Conservation (phyloP, 176 grass and related monocot species). For the Thinopyrum elongatum region DNA sequence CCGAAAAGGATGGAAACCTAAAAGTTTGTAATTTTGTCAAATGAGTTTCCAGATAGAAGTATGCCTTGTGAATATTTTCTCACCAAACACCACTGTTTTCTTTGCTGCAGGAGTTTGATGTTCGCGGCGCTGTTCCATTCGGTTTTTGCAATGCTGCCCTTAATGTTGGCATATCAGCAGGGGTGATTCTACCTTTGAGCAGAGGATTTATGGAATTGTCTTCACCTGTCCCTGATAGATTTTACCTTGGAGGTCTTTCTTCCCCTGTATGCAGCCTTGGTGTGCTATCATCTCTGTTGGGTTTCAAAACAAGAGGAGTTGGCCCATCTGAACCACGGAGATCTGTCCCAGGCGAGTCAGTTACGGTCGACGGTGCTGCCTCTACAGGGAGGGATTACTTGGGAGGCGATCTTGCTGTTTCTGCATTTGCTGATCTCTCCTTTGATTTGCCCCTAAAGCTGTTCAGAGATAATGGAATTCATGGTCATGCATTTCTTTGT, state of each 20-base stretch:
- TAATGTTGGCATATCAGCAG: constrained; percentile 64
- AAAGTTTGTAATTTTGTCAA: neutral
- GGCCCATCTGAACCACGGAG: constrained; percentile 50
- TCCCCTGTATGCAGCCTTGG: constrained; percentile 60
- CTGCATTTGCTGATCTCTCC: constrained; percentile 75
- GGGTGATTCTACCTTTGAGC: constrained; percentile 57
- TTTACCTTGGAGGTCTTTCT: constrained; percentile 62
- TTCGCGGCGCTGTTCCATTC: constrained; percentile 61
- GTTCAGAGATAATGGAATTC: constrained; percentile 58
- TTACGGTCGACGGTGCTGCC: constrained; percentile 19
- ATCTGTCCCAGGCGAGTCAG: constrained; percentile 31
- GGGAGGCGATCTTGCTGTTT: constrained; percentile 62
- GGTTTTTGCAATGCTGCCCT: constrained; percentile 66
- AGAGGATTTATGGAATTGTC: constrained; percentile 52
- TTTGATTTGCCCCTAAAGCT: constrained; percentile 77
- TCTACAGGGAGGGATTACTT: constrained; percentile 43
- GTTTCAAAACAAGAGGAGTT: constrained; percentile 71
- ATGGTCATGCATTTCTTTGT: constrained; percentile 74
- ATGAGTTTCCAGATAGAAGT: neutral
- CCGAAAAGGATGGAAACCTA: neutral
- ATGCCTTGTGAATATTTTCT: neutral
- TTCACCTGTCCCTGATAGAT: constrained; percentile 59
- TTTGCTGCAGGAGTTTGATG: constrained; percentile 67
- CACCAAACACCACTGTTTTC: neutral
- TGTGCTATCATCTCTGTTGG: constrained; percentile 52